Evolutionary conservation across 371 early-diverging fungal species (phyloP).

Genomic region (Rhizopus delemar): DNA sequence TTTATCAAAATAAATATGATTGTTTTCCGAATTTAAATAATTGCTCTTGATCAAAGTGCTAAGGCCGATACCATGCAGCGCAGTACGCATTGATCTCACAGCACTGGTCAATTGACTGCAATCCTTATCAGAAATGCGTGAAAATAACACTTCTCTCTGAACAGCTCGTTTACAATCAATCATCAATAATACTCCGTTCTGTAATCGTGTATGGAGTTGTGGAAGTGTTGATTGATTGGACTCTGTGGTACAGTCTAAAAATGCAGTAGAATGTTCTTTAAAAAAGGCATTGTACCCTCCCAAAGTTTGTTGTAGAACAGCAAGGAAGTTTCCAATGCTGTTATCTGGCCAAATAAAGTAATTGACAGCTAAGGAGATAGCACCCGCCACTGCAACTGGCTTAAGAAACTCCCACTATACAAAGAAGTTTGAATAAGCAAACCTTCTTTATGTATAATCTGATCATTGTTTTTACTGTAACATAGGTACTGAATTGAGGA

Average conservation of each 20-base stretch:
- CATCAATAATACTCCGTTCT: constrained; percentile 30
- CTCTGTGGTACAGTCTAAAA: constrained; percentile 15
- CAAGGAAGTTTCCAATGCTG: constrained; percentile 38
- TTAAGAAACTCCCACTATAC: constrained; percentile 41
- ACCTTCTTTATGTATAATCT: neutral
- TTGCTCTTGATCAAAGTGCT: constrained; percentile 33
- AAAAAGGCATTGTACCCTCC: constrained; percentile 31
- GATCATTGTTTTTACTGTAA: constrained; percentile 22
- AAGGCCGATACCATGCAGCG: constrained; percentile 42
- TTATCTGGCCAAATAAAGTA: constrained; percentile 49
- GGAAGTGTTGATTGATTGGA: constrained; percentile 19
- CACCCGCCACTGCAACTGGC: constrained; percentile 40
- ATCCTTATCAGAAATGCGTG: constrained; percentile 34
- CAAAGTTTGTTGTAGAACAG: constrained; percentile 26
- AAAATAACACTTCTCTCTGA: constrained; percentile 38
- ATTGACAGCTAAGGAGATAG: constrained; percentile 35
- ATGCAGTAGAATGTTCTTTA: constrained; percentile 39
- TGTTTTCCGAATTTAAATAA: constrained; percentile 12
- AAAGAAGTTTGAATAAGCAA: neutral
- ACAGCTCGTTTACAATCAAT: constrained; percentile 50
- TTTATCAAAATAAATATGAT: constrained; percentile 10
- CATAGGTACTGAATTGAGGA: constrained; percentile 17
- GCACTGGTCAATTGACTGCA: constrained; percentile 30
- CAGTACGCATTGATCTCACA: constrained; percentile 29
- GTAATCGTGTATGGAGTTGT: constrained; percentile 27